Evolutionary conservation across 305 asterid genomes (phyloP).

Genomic region (Ilex paraguariensis): DNA sequence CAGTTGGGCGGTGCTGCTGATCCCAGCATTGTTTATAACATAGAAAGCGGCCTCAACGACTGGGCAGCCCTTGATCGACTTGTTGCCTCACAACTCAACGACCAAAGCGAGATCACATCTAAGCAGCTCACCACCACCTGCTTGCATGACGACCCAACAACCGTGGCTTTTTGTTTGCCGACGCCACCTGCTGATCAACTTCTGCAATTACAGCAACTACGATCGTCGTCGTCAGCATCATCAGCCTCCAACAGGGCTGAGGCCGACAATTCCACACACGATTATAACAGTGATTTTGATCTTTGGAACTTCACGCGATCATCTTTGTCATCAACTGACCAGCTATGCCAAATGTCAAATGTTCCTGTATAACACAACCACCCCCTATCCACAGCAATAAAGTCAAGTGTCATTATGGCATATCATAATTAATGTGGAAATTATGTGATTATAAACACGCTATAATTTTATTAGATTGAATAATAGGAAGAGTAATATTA

Average conservation of each 20-base stretch:
- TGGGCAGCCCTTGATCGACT: constrained; percentile 52
- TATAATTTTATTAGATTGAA: no score
- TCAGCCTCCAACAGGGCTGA: constrained; percentile 15
- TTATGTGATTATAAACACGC: no score
- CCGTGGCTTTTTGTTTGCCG: constrained; percentile 5
- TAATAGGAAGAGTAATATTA: no score
- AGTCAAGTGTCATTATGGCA: no score
- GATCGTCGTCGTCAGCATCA: constrained; percentile 1
- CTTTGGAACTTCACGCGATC: constrained; percentile 36
- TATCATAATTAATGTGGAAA: no score
- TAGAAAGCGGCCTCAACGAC: constrained; percentile 21
- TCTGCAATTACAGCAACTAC: constrained; percentile 14
- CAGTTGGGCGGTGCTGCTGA: background rate
- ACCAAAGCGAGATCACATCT: constrained; percentile 17
- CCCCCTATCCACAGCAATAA: background rate
- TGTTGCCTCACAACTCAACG: constrained; percentile 44
- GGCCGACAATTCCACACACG: constrained; percentile 3
- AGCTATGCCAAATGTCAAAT: constrained; percentile 27
- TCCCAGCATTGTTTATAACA: background rate
- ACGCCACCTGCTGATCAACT: background rate
- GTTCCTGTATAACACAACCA: constrained; percentile 17
- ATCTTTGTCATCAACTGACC: constrained; percentile 15
- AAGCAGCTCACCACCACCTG: constrained; percentile 13
- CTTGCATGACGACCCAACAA: no score
- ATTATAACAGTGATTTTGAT: constrained; percentile 32